Percentiles rank a stretch among this genome's conserved stretches.
Evolutionary conservation across 371 early-diverging fungal genomes (phyloP).

Genomic region (Rhizomucor pusillus): DNA sequence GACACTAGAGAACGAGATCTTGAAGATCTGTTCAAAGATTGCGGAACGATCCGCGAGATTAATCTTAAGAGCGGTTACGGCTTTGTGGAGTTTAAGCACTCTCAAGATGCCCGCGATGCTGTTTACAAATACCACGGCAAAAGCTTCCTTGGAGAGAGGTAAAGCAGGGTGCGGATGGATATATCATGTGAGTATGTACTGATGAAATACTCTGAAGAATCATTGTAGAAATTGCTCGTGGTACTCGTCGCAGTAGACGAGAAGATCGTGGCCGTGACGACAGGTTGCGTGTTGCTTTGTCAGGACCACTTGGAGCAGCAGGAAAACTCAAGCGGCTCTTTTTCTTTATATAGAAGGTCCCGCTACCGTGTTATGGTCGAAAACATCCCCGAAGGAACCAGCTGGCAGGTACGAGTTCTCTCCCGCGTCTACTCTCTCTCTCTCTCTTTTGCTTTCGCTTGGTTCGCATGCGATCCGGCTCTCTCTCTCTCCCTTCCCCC

Average conservation of each 20-base stretch:
- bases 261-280: constrained; percentile 40
- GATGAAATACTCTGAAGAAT: constrained; percentile 39
- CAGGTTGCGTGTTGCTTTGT: constrained; percentile 24
- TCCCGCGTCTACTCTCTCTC: constrained; percentile 8
- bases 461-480: constrained; percentile 5
- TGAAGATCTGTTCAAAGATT: constrained; percentile 65
- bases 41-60: constrained; percentile 72
- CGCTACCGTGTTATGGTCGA: constrained; percentile 69
- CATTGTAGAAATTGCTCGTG: constrained; percentile 75
- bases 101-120: constrained; percentile 74
- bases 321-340: neutral
- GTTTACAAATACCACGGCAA: constrained; percentile 70
- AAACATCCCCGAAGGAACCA: constrained; percentile 68
- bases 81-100: constrained; percentile 74
- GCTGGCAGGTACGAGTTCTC: constrained; percentile 76
- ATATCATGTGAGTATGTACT: neutral
- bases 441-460: constrained; percentile 1
- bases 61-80: constrained; percentile 76
- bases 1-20: constrained; percentile 68
- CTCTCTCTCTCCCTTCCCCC: no score
- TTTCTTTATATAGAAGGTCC: constrained; percentile 40
- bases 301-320: constrained; percentile 4
- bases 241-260: constrained; percentile 54
- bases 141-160: constrained; percentile 76
- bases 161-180: no score